These are phyloP conservation scores for Plasmodium gonderi DNA, from an alignment of 169 alveolate species.

Conservation along the genomic window DNA sequence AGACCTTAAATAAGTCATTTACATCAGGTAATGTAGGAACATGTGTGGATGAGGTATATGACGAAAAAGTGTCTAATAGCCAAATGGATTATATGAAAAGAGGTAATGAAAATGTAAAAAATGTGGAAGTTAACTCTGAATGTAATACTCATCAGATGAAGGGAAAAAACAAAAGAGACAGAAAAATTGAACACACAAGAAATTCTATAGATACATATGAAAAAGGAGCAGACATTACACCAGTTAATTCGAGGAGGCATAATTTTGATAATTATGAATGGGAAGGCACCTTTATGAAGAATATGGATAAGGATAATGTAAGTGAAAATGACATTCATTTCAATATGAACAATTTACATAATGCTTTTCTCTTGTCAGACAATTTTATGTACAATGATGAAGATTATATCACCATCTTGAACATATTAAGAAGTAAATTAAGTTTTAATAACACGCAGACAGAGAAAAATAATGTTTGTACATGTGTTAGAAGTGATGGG, in stretches of 20 bases:
- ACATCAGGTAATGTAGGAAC: background rate
- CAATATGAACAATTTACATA: background rate
- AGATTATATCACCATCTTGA: slow-evolving; percentile 30
- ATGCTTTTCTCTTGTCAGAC: slow-evolving; percentile 23
- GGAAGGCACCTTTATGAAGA: slow-evolving; percentile 9
- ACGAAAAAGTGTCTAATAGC: background rate
- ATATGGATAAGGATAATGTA: slow-evolving; percentile 5
- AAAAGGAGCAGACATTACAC: background rate
- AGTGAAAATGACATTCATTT: slow-evolving; percentile 19
- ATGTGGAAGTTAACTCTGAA: background rate
- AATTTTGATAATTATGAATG: slow-evolving; percentile 11
- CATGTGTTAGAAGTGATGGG: background rate
- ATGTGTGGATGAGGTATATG: background rate
- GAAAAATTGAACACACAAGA: background rate
- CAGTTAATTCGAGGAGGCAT: background rate
- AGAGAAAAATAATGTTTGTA: background rate
- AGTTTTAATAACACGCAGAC: background rate
- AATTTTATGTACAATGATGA: slow-evolving; percentile 22
- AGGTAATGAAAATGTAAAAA: background rate
- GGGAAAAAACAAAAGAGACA: background rate
- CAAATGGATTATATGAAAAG: background rate
- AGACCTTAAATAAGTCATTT: background rate
- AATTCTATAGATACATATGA: background rate
- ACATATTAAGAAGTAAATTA: slow-evolving; percentile 13
- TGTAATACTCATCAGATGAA: background rate